These are phyloP conservation scores for Apocynum venetum DNA, from an alignment of 257 asterid species.

Conservation along the genomic window DNA sequence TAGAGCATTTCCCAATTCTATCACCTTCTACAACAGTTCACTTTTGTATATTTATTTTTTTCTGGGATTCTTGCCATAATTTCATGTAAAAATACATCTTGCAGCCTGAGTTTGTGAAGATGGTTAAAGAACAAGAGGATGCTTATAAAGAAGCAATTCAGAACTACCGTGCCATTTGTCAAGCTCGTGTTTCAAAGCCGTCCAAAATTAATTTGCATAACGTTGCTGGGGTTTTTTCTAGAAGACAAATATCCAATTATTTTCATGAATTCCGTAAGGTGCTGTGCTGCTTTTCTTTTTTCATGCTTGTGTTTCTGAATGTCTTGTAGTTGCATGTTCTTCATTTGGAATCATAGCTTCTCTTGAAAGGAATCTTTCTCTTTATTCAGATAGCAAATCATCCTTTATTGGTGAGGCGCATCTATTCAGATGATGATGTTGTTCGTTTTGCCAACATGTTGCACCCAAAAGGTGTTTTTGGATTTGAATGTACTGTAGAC, in stretches of 20 bases:
- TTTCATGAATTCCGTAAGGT: constrained; percentile 96
- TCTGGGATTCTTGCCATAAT: background rate
- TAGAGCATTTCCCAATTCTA: background rate
- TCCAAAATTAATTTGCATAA: constrained; percentile 36
- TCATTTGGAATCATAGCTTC: constrained; percentile 6
- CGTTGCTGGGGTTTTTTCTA: constrained; percentile 50
- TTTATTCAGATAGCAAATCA: constrained; percentile 89
- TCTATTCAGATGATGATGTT: constrained; percentile 71
- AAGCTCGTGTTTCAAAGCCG: constrained; percentile 65
- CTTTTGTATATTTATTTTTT: constrained; percentile 3
- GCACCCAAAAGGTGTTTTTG: constrained; percentile 92
- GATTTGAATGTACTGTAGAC: constrained; percentile 85
- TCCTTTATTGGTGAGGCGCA: constrained; percentile 82
- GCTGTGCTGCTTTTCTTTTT: constrained; percentile 5
- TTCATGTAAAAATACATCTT: constrained; percentile 6
- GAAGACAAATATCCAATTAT: constrained; percentile 84
- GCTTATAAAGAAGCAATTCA: constrained; percentile 90
- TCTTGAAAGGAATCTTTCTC: constrained; percentile 20
- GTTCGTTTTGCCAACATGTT: constrained; percentile 67
- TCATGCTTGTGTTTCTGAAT: background rate
- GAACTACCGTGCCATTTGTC: constrained; percentile 67
- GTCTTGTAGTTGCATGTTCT: constrained; percentile 6
- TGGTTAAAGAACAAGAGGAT: constrained; percentile 72
- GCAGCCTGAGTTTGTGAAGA: constrained; percentile 74
- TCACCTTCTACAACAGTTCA: background rate